A percentile compares a stretch with the other conserved stretches of the same genome.
Evolutionary conservation across 129 eudicot genomes (phyloP).

Genomic region (Flaveria brownii): DNA sequence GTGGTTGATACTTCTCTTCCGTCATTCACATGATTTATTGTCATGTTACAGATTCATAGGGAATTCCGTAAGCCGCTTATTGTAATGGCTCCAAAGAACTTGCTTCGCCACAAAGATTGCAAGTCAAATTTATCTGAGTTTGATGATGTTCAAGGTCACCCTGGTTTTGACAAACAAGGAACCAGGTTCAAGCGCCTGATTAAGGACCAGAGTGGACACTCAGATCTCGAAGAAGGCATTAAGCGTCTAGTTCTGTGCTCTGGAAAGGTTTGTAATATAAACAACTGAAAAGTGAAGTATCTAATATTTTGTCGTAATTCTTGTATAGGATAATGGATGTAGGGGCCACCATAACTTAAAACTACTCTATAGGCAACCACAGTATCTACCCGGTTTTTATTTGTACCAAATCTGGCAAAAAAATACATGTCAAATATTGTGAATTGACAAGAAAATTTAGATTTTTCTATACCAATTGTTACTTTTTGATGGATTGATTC

Average conservation of each 20-base stretch:
- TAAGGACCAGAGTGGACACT: constrained; percentile 84
- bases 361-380: neutral
- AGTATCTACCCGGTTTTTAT: neutral
- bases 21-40: constrained; percentile 14
- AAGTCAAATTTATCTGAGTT: constrained; percentile 90
- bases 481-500: neutral
- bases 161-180: constrained; percentile 95
- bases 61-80: constrained; percentile 94
- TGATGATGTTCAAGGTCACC: constrained; percentile 94
- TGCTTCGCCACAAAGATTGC: constrained; percentile 96
- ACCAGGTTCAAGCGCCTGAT: constrained; percentile 93
- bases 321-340: neutral
- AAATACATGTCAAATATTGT: neutral
- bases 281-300: neutral
- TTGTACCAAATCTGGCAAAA: neutral
- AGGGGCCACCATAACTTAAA: neutral
- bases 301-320: neutral
- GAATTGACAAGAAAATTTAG: neutral
- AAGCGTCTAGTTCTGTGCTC: constrained; percentile 90
- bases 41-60: constrained; percentile 65
- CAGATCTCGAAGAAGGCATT: constrained; percentile 88
- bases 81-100: constrained; percentile 93
- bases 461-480: neutral
- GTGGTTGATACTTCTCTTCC: constrained; percentile 3
- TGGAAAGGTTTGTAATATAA: constrained; percentile 65